These are phyloP conservation scores for Ramaria sp. DNA, from an alignment of 768 basidiomycete species.

Conservation along the genomic window DNA sequence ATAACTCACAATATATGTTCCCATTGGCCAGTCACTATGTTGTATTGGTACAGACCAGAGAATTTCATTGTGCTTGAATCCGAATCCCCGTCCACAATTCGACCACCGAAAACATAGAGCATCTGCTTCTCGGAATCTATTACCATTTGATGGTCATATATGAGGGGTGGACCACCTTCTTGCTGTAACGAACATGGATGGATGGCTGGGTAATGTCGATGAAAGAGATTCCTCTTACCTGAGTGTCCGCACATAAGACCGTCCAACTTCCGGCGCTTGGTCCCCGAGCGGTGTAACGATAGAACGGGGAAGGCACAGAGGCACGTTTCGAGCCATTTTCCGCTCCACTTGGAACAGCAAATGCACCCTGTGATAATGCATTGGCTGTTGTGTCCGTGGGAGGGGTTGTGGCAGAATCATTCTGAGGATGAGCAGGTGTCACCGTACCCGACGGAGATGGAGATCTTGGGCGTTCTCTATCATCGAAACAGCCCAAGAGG, in stretches of 20 bases:
- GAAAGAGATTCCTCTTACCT: constrained; percentile 30
- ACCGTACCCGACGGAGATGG: constrained; percentile 5
- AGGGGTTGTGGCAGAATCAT: background rate
- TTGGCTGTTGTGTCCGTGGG: no score
- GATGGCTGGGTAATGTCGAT: background rate
- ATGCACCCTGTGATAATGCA: background rate
- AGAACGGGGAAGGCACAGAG: constrained; percentile 50
- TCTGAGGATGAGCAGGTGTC: background rate
- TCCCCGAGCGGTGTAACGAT: constrained; percentile 61
- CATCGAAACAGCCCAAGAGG: constrained; percentile 57
- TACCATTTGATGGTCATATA: constrained; percentile 77
- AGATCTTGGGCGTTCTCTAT: constrained; percentile 34
- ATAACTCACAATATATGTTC: constrained; percentile 52
- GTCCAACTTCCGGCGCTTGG: constrained; percentile 62
- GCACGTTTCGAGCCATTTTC: background rate
- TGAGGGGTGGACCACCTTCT: constrained; percentile 57
- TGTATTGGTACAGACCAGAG: constrained; percentile 66
- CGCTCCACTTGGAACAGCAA: background rate
- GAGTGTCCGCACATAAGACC: constrained; percentile 53
- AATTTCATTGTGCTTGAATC: constrained; percentile 37
- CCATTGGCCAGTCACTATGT: constrained; percentile 58
- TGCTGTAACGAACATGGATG: constrained; percentile 26
- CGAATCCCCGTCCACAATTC: constrained; percentile 58
- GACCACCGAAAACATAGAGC: constrained; percentile 68
- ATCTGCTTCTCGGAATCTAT: constrained; percentile 63